Evolutionary conservation across 192 early-diverging fungal genomes (phyloP).

Genomic region (Backusella sp.): DNA sequence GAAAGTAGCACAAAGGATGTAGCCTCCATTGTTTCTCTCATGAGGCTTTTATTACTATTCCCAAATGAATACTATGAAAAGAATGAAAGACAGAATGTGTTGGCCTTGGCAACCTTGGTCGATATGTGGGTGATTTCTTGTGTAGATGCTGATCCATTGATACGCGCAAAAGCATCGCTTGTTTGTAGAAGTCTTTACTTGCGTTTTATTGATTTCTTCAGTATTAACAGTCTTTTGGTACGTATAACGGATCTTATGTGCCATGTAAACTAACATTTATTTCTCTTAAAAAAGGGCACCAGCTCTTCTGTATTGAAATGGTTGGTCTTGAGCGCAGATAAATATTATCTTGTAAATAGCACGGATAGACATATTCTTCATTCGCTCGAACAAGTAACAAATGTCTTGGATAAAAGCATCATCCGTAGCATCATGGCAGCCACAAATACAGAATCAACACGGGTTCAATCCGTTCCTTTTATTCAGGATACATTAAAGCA

Average conservation of each 20-base stretch:
- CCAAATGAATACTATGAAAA: slow-evolving; percentile 52
- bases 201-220: slow-evolving; percentile 34
- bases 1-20: not conserved
- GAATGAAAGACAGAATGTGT: slow-evolving; percentile 37
- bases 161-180: slow-evolving; percentile 27
- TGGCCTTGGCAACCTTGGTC: slow-evolving; percentile 32
- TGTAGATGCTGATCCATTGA: slow-evolving; percentile 11
- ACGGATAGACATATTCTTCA: not conserved
- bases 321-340: slow-evolving; percentile 9
- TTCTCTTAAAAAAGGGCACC: slow-evolving; percentile 2
- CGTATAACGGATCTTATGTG: not conserved
- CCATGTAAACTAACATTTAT: not conserved
- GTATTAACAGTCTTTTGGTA: slow-evolving; percentile 43
- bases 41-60: slow-evolving; percentile 44
- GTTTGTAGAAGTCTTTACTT: slow-evolving; percentile 38
- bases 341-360: not conserved
- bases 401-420: not conserved
- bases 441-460: not conserved
- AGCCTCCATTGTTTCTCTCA: slow-evolving; percentile 17
- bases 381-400: slow-evolving; percentile 7
- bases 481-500: not conserved
- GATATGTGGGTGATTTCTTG: slow-evolving; percentile 30
- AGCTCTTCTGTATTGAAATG: slow-evolving; percentile 19
- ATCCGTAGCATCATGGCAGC: not conserved
- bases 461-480: not conserved